A percentile compares a stretch with the other conserved stretches of the same genome.
Conservation (phyloP, 108 stramenopile genomes). For the Schizochytrium sp. region DNA sequence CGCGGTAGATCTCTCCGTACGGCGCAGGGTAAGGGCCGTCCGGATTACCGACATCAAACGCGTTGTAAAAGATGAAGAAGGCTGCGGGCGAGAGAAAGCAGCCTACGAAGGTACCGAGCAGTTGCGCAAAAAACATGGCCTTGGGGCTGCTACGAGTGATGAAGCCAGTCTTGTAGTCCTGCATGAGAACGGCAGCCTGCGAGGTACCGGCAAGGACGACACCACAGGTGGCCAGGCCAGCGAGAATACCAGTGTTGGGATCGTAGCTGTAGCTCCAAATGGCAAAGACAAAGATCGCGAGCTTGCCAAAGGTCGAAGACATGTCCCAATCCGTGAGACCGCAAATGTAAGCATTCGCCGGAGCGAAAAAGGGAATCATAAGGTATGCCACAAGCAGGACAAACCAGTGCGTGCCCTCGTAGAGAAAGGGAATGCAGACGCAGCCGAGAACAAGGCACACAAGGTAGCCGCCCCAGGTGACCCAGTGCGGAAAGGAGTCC, state of each 20-base stretch:
- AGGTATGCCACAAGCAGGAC: not conserved
- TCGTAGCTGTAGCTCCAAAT: not conserved
- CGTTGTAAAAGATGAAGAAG: not conserved
- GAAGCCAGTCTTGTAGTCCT: conserved; percentile 14
- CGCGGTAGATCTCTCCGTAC: conserved; percentile 13
- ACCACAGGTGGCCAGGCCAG: conserved; percentile 5
- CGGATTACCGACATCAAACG: not conserved
- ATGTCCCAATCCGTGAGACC: conserved; percentile 16
- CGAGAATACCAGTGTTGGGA: not conserved
- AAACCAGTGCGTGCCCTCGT: not conserved
- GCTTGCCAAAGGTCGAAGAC: conserved; percentile 14
- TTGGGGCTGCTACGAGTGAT: not conserved
- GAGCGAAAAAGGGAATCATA: not conserved
- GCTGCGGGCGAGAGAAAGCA: not conserved
- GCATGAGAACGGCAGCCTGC: not conserved
- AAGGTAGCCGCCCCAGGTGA: not conserved
- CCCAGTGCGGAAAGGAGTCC: not conserved
- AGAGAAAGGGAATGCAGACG: not conserved
- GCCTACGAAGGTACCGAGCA: not conserved
- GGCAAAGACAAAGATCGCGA: not conserved
- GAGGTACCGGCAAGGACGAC: not conserved
- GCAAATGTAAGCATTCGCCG: not conserved
- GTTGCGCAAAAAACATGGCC: conserved; percentile 3
- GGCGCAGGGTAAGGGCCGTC: not conserved
- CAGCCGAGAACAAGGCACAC: not conserved